Evolutionary conservation across 176 grass and related monocot genomes (phyloP), one percentile per base, ranked within the genome.

Genomic region (Tillandsia fasciculata): DNA sequence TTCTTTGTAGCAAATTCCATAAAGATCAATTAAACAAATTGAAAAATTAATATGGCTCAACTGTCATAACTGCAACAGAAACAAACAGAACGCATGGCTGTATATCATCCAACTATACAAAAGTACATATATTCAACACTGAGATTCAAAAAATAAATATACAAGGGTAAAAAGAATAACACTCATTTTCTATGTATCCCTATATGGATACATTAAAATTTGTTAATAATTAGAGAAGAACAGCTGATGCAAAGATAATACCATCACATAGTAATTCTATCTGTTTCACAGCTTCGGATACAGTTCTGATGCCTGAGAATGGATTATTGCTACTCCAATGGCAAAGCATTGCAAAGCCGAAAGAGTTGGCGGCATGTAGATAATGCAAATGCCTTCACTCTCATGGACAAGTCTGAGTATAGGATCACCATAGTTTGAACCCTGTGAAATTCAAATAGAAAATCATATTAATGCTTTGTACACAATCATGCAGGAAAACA

Each of bases 261-360:
- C n/a, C 54, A 17, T 14, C n/a, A 6, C 54, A 22, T 33, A 33
- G 29, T 33, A 33, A 33, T 33, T 33, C 14, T 59, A 5, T 59
- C 8, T 59, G 14, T 59, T 66, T 67, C 14, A 67, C 65, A 49
- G 24, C 29, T 49, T 7, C 20, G 26, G 65, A 67, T 67, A 67
- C 27, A 67, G 12, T 47, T 29, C 29, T 47, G 65, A 47, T 20
- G 15, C 48, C 65, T 67, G 65, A 10, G 65, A 49, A 47, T 67
- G 65, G 33, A 67, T 67, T 29, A 67, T 67, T 2, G 65, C 26
- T 13, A 67, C 26, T 67, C 27, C 65, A 15, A 67, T 15, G 12
- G 65, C 33, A 8, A 67, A 67, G 9, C 27, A 67, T 18, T 67
- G 65, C 65, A 67, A 15, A 67, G 65, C 65, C 4, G 33, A 67